phyloP scores from a whole-genome alignment of 257 asterid genomes.

The Rhazya stricta region DNA sequence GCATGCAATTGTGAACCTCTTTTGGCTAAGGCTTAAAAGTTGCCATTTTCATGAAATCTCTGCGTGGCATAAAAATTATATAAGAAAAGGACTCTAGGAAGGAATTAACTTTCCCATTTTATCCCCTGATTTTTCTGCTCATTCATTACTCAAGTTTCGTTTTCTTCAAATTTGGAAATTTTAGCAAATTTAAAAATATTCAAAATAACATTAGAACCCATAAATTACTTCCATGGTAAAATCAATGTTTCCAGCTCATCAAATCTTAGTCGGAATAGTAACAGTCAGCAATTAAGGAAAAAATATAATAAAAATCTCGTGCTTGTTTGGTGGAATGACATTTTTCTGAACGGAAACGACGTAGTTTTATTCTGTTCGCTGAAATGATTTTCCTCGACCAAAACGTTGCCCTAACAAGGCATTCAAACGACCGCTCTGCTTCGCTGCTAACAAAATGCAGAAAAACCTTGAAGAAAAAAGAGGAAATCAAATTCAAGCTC shows the following conservation, averaged over 20 bases:
- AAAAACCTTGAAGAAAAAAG: not conserved
- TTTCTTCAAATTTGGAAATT: not conserved
- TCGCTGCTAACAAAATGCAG: constrained; percentile 3
- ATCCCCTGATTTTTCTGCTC: constrained; percentile 2
- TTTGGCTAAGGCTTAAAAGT: constrained; percentile 14
- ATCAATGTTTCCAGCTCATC: constrained; percentile 19
- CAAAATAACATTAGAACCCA: not conserved
- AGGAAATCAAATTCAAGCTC: not conserved
- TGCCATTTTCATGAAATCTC: constrained; percentile 17
- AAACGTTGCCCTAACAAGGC: constrained; percentile 24
- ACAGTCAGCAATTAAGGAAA: constrained; percentile 15
- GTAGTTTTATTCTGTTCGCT: constrained; percentile 17
- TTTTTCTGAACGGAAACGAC: constrained; percentile 25
- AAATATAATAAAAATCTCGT: constrained; percentile 18
- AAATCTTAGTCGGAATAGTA: constrained; percentile 17
- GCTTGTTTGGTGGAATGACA: not conserved
- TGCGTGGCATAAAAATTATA: constrained; percentile 12
- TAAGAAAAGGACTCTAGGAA: constrained; percentile 21
- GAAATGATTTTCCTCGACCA: constrained; percentile 7
- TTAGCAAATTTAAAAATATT: not conserved
- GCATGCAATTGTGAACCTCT: not conserved
- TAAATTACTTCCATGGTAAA: not conserved
- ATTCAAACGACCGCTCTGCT: constrained; percentile 6
- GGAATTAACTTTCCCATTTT: constrained; percentile 22
- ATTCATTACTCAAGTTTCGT: not conserved